A percentile compares a stretch with the other conserved stretches of the same genome.
These are phyloP conservation scores for Cryptococcus sp. DNA, from an alignment of 1,284 basidiomycete genomes.

Conservation along the genomic window DNA sequence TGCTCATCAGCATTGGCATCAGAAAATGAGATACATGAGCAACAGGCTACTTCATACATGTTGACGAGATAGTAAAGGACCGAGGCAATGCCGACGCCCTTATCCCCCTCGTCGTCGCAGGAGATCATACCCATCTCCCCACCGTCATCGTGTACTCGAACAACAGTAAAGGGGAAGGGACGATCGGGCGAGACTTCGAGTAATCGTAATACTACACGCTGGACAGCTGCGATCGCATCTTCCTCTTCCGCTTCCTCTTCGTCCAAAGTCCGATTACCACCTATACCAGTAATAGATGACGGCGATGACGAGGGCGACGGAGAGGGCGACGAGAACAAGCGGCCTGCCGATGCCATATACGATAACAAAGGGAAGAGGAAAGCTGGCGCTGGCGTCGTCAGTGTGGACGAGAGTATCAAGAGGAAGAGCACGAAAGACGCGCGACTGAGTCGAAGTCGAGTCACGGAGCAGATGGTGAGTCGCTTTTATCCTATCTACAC, in stretches of 20 bases:
- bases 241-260: too few relatives aligned
- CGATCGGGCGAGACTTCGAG: not conserved
- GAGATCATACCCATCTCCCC: slow-evolving; percentile 44
- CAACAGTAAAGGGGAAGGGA: not conserved
- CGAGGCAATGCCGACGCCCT: slow-evolving; percentile 26
- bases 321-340: slow-evolving; percentile 2
- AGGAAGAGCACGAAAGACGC: not conserved
- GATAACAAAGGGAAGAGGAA: slow-evolving; percentile 24
- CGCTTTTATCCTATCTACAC: not conserved
- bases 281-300: not conserved
- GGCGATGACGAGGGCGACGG: slow-evolving; percentile 11
- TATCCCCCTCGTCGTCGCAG: slow-evolving; percentile 40
- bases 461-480: slow-evolving; percentile 41
- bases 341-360: too few relatives aligned
- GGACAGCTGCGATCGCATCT: too few relatives aligned
- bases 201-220: not conserved
- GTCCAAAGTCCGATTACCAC: not conserved
- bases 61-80: not conserved
- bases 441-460: slow-evolving; percentile 18
- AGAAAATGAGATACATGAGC: not conserved
- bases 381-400: slow-evolving; percentile 2
- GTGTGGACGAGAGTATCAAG: slow-evolving; percentile 10
- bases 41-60: not conserved
- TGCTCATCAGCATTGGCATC: not conserved
- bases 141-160: slow-evolving; percentile 14